Base-by-base conservation (phyloP, 371 early-diverging fungal species). In the Mortierella sp. region DNA sequence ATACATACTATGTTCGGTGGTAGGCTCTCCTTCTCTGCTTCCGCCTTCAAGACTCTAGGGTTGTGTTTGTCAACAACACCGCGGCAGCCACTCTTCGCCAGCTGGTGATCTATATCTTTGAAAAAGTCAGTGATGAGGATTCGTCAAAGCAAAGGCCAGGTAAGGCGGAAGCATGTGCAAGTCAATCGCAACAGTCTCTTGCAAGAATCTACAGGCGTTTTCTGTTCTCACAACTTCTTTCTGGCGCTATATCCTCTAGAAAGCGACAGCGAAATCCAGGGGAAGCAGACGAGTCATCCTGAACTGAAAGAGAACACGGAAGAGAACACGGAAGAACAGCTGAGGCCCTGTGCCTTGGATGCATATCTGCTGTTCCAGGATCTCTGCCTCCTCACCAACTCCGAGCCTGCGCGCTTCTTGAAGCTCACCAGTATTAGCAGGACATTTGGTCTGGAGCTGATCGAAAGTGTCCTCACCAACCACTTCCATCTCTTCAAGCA, bases 31-130 rank as follows among this genome's bases (percentile, higher is more conserved):
- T 92, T 39, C 84, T 98, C n/a, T 96, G 96, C 64, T 93, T 95
- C 72, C 83, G 91, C 0, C 81, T 98, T 42, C 95, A 95, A 79
- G 93, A 94, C 56, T 89, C 94, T 6, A 92, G 92, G 58, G 87
- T 88, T n/a, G 89, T 91, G 0, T 88, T 95, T 19, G 96, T 99
- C 15, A 90, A 90, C 72, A 95, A 95, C 65, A 97, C 97, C 8
- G 99, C 99, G 17, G 92, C 95, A 5, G 99, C 98, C 0, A 98
- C 96, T 0, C 75, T 99, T 48, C 88, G 97, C 14, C 99, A 98
- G 62, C 76, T 98, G 39, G 93, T 97, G 12, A 92, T 96, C 3
- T 87, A 91, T 50, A 90, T 95, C n/a, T 99, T 97, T 82, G 99
- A 97, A 56, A 94, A 95, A 56, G 94, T 96, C 4, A 85, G 83